Conservation (phyloP, 352 stramenopile species). For the Blastocystis sp. region DNA sequence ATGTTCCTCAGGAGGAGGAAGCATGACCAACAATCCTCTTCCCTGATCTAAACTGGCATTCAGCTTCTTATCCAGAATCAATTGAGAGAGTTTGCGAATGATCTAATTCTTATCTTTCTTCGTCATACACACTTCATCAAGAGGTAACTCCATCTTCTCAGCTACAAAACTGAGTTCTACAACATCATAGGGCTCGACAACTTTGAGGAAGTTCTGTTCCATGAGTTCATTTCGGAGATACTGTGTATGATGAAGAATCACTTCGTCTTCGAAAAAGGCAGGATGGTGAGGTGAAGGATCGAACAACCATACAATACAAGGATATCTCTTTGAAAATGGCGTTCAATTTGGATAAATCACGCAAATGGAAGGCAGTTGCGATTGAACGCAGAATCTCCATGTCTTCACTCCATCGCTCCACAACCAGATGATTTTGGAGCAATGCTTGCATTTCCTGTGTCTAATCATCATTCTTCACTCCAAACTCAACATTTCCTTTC, state of each 20-base stretch:
- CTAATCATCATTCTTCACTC: background rate
- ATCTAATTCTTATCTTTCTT: slow-evolving; percentile 63
- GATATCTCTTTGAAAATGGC: slow-evolving; percentile 73
- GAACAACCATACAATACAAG: slow-evolving; percentile 67
- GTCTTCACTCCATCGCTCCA: slow-evolving; percentile 90
- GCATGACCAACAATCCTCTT: slow-evolving; percentile 95
- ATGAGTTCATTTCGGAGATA: slow-evolving; percentile 93
- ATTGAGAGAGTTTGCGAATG: slow-evolving; percentile 90
- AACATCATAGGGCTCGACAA: slow-evolving; percentile 84
- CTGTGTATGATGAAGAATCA: slow-evolving; percentile 86
- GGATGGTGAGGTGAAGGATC: slow-evolving; percentile 74
- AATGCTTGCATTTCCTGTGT: slow-evolving; percentile 85
- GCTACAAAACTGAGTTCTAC: slow-evolving; percentile 92
- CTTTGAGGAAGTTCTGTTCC: slow-evolving; percentile 95
- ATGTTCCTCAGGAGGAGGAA: slow-evolving; percentile 84
- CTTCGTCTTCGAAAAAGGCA: slow-evolving; percentile 72
- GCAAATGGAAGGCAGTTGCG: slow-evolving; percentile 83
- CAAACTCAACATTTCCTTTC: slow-evolving; percentile 69
- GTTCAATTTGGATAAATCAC: slow-evolving; percentile 82
- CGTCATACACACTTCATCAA: slow-evolving; percentile 64
- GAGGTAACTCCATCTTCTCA: slow-evolving; percentile 88
- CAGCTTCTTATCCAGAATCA: slow-evolving; percentile 99
- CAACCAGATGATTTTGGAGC: slow-evolving; percentile 85
- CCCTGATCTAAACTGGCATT: slow-evolving; percentile 95
- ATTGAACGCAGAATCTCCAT: slow-evolving; percentile 89